Conservation (phyloP, 2,329 filamentous ascomycete genomes). For the Fusarium metavorans region DNA sequence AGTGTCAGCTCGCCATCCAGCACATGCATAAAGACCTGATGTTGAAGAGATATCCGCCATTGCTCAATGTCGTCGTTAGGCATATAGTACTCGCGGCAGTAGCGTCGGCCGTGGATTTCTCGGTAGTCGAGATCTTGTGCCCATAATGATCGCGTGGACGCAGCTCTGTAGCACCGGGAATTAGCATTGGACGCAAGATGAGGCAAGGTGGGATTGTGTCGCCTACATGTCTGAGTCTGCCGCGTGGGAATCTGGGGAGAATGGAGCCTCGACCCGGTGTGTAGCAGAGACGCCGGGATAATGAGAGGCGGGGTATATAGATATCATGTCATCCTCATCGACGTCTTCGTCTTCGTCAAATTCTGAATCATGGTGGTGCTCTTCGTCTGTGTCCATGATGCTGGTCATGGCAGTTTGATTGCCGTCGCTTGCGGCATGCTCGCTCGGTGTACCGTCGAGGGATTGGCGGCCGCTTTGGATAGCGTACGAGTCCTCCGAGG, state of each 20-base stretch:
- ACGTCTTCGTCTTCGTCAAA: slow-evolving; percentile 44
- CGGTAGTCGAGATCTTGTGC: slow-evolving; percentile 66
- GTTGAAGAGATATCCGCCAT: slow-evolving; percentile 70
- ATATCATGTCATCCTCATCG: slow-evolving; percentile 54
- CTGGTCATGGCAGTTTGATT: slow-evolving; percentile 54
- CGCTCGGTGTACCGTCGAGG: slow-evolving; percentile 50
- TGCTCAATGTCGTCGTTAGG: slow-evolving; percentile 76
- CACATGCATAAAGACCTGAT: slow-evolving; percentile 71
- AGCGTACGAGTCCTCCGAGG: slow-evolving; percentile 48
- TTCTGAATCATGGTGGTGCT: slow-evolving; percentile 40
- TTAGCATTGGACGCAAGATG: not conserved
- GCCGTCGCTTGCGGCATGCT: slow-evolving; percentile 49
- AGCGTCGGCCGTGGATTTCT: slow-evolving; percentile 72
- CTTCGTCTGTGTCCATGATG: slow-evolving; percentile 50
- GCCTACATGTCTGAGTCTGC: slow-evolving; percentile 56
- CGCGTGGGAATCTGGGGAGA: slow-evolving; percentile 44
- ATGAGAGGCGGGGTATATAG: slow-evolving; percentile 57
- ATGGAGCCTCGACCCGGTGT: slow-evolving; percentile 52
- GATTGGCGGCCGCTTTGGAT: slow-evolving; percentile 48
- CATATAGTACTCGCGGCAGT: slow-evolving; percentile 73
- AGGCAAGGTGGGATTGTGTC: not conserved
- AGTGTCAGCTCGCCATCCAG: slow-evolving; percentile 59
- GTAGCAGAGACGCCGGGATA: slow-evolving; percentile 53
- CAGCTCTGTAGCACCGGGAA: slow-evolving; percentile 46
- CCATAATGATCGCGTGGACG: slow-evolving; percentile 63